These are phyloP conservation scores for Ophiobolus disseminans DNA, from an alignment of 2,329 filamentous ascomycete species.

Conservation along the genomic window DNA sequence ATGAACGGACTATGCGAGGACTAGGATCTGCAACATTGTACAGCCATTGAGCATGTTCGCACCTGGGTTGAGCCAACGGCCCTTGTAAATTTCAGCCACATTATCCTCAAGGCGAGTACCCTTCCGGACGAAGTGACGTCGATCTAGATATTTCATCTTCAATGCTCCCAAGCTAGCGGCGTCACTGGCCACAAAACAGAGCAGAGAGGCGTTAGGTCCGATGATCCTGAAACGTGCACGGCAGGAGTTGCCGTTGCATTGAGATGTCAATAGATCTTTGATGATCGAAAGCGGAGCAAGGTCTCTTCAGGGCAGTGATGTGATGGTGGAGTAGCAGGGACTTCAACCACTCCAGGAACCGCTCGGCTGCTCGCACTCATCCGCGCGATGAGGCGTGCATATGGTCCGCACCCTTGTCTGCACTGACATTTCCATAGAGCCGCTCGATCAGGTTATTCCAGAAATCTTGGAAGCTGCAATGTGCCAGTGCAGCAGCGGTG, in stretches of 20 bases:
- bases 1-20: constrained; percentile 18
- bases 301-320: constrained; percentile 31
- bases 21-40: constrained; percentile 30
- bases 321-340: constrained; percentile 11
- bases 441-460: constrained; percentile 1
- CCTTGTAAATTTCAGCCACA: too few species aligned
- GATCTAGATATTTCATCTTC: constrained; percentile 39
- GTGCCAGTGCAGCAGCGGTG: background rate
- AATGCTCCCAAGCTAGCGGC: constrained; percentile 20
- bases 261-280: constrained; percentile 17
- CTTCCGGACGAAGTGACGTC: constrained; percentile 30
- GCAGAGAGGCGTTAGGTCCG: constrained; percentile 26
- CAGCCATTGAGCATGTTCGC: too few species aligned
- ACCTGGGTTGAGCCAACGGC: too few species aligned
- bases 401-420: background rate
- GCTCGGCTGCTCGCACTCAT: background rate
- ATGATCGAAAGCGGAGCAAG: constrained; percentile 36
- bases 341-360: background rate
- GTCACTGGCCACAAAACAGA: constrained; percentile 24
- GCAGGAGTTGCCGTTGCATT: constrained; percentile 23
- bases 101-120: constrained; percentile 15
- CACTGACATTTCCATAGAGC: constrained; percentile 2
- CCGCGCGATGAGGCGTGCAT: constrained; percentile 1
- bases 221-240: constrained; percentile 32
- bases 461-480: constrained; percentile 8